These are phyloP conservation scores for Phytophthora fragariaefolia DNA, from an alignment of 352 stramenopile species.

Conservation along the genomic window DNA sequence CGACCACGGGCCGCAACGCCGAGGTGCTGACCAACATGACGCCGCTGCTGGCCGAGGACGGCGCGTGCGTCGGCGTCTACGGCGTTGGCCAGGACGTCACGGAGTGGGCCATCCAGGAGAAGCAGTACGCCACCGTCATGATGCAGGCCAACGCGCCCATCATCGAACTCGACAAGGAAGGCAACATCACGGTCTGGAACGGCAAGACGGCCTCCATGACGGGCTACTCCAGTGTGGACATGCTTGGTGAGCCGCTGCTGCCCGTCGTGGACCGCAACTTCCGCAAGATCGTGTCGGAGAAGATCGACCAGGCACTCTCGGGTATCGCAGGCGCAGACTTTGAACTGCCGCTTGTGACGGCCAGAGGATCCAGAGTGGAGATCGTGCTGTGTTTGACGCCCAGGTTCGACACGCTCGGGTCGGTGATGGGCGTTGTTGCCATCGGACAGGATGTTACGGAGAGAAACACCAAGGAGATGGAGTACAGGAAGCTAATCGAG, in stretches of 20 bases:
- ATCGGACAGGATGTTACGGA: constrained; percentile 72
- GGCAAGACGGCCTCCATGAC: constrained; percentile 59
- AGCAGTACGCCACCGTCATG: constrained; percentile 70
- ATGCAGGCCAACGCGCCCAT: constrained; percentile 80
- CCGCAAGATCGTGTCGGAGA: constrained; percentile 48
- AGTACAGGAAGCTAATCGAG: constrained; percentile 82
- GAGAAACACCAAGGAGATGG: constrained; percentile 74
- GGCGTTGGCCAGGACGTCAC: constrained; percentile 65
- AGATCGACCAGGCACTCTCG: constrained; percentile 58
- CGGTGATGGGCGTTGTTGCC: constrained; percentile 53
- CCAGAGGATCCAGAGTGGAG: constrained; percentile 54
- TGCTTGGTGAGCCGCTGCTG: constrained; percentile 56
- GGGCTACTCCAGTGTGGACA: constrained; percentile 51
- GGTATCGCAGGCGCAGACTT: constrained; percentile 58
- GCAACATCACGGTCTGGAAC: constrained; percentile 75
- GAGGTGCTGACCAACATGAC: constrained; percentile 66
- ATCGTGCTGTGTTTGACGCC: constrained; percentile 63
- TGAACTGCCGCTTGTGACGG: constrained; percentile 56
- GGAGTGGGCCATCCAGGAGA: constrained; percentile 55
- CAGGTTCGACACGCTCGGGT: constrained; percentile 46
- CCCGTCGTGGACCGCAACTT: constrained; percentile 52
- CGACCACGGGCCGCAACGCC: constrained; percentile 46
- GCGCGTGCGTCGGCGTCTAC: constrained; percentile 53
- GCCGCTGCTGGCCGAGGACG: constrained; percentile 50
- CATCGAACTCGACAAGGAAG: constrained; percentile 78